Evolutionary conservation across 2,329 filamentous ascomycete genomes (phyloP), one percentile per base, ranked within the genome.

Genomic region (Beauveria pseudobassiana): DNA sequence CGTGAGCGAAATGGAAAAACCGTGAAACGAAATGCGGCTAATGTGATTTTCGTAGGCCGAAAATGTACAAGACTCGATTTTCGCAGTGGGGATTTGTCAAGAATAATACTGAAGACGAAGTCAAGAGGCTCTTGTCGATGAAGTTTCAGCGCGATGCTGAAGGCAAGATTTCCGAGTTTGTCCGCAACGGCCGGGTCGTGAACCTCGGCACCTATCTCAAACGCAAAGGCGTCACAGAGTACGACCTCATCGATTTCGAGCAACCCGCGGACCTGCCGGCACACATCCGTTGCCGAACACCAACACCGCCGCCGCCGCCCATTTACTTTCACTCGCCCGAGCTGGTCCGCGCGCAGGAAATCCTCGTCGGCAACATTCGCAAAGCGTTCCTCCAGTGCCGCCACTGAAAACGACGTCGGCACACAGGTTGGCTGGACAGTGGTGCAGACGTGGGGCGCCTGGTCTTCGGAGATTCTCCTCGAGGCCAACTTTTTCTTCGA

Each of bases 51-150:
- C 9, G 53, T 54, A 82, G 80, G 20, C 78, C 80, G 20, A 80
- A 81, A 65, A 82, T 82, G 80, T 82, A 82, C 69, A 82, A 82
- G 67, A 81, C 79, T n/a, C 73, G 80, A 26, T 82, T 82, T 66
- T 80, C 80, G 16, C 78, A 81, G 64, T 82, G 80, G 80, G 79
- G 79, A 0, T 82, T 82, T 64, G 79, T 79, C 46, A 82, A 82
- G 71, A 82, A 82, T 63, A 82, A 82, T 64, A 82, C 79, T 48
- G 80, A 82, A 62, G 79, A 80, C 28, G 80, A 82, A 62, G 78
- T 82, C 8, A 80, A 80, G 67, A 73, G 76, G 20, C 71, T 82
- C 55, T 69, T 82, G 9, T 79, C 78, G 45, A 78, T 80, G 70
- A 81, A 82, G 64, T 80, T 81, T 51, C 78, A 81, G 65, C 78